Percentiles rank a stretch among this genome's conserved stretches.
phyloP scores from a whole-genome alignment of 345 rosid species.

The Pugionium dolabratum region DNA sequence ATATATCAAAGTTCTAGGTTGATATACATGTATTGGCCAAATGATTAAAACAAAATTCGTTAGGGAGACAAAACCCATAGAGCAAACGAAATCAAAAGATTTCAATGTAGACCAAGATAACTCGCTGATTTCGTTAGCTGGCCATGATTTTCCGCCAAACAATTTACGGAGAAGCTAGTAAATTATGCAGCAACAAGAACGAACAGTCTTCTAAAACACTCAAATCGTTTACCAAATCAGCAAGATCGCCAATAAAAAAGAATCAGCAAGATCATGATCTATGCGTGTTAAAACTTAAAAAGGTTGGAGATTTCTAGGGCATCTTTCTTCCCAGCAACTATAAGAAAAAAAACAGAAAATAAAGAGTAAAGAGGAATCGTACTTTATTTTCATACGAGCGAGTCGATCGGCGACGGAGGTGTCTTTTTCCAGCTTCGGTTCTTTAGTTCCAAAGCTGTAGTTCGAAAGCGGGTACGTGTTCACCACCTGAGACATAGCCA shows the following conservation, averaged over 20 bases:
- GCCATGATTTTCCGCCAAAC: background rate
- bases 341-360: background rate
- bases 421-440: constrained; percentile 94
- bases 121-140: background rate
- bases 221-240: constrained; percentile 5
- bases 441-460: constrained; percentile 95
- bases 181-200: constrained; percentile 12
- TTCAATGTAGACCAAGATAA: background rate
- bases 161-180: constrained; percentile 1
- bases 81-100: constrained; percentile 5
- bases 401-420: constrained; percentile 96
- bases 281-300: background rate
- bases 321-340: constrained; percentile 1
- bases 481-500: constrained; percentile 80
- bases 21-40: too few species aligned
- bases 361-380: constrained; percentile 20
- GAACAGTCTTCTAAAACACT: background rate
- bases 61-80: background rate
- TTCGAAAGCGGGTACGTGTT: constrained; percentile 90
- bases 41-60: background rate
- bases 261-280: constrained; percentile 22
- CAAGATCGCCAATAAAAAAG: background rate
- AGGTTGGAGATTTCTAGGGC: constrained; percentile 42
- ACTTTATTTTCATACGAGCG: constrained; percentile 99
- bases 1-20: background rate